These are phyloP conservation scores for Starmerella davenportii DNA, from an alignment of 805 yeast genomes.

Conservation along the genomic window DNA sequence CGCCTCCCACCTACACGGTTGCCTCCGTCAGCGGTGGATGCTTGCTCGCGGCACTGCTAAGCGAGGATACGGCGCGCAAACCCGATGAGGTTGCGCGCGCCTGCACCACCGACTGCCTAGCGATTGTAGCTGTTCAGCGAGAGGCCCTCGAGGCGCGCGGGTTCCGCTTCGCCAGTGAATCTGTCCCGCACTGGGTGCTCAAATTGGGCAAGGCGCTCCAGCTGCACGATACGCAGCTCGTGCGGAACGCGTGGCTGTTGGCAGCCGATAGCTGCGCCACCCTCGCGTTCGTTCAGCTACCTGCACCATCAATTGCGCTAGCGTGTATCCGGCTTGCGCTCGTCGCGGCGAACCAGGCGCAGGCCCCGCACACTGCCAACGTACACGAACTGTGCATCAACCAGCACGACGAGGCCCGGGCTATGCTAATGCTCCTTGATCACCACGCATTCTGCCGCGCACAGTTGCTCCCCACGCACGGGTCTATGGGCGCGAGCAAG, in stretches of 20 bases:
- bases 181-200: conserved; percentile 47
- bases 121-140: conserved; percentile 38
- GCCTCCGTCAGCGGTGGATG: conserved; percentile 27
- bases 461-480: not conserved
- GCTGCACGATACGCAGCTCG: conserved; percentile 26
- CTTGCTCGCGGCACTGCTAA: conserved; percentile 52
- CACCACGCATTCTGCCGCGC: conserved; percentile 3
- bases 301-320: conserved; percentile 60
- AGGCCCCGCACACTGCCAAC: not conserved
- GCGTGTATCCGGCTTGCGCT: conserved; percentile 32
- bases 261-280: conserved; percentile 57
- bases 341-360: not conserved
- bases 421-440: conserved; percentile 6
- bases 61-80: conserved; percentile 71
- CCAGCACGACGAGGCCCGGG: not conserved
- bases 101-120: not conserved
- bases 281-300: conserved; percentile 47
- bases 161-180: conserved; percentile 60
- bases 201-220: conserved; percentile 38
- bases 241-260: conserved; percentile 53
- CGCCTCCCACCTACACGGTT: not conserved
- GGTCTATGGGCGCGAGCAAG: not conserved
- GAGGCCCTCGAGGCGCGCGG: conserved; percentile 57
- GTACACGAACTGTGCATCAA: not conserved
- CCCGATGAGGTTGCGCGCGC: conserved; percentile 36